phyloP scores from a whole-genome alignment of 2,329 filamentous ascomycete genomes.

The Metarhizium sp. region DNA sequence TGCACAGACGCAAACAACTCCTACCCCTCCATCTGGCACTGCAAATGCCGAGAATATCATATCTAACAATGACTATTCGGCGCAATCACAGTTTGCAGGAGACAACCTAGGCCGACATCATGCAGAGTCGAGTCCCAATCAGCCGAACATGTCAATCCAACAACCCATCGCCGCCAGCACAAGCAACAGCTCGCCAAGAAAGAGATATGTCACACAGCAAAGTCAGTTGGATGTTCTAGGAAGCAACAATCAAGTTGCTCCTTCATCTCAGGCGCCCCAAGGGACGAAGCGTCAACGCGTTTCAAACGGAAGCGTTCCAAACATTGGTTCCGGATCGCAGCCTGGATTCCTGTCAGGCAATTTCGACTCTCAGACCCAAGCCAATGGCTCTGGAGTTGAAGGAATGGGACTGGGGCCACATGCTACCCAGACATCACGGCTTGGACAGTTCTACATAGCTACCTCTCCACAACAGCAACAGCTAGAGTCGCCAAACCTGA shows the following conservation, averaged over 20 bases:
- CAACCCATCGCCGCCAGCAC: background rate
- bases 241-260: background rate
- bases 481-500: background rate
- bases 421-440: background rate
- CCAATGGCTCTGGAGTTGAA: background rate
- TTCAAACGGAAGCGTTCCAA: background rate
- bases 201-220: slow-evolving; percentile 1
- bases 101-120: background rate
- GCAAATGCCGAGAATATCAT: background rate
- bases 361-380: background rate
- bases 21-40: background rate
- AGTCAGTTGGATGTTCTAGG: background rate
- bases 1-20: background rate
- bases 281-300: background rate
- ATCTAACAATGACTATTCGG: background rate
- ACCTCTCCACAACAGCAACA: background rate
- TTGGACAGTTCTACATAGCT: slow-evolving; percentile 2
- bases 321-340: background rate
- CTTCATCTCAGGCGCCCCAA: background rate
- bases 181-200: background rate
- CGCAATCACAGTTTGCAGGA: background rate
- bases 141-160: background rate
- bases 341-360: background rate
- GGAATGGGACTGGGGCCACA: background rate
- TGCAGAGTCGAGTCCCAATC: background rate